These are phyloP conservation scores for Alternaria sp. DNA, from an alignment of 2,329 filamentous ascomycete genomes.

Conservation along the genomic window DNA sequence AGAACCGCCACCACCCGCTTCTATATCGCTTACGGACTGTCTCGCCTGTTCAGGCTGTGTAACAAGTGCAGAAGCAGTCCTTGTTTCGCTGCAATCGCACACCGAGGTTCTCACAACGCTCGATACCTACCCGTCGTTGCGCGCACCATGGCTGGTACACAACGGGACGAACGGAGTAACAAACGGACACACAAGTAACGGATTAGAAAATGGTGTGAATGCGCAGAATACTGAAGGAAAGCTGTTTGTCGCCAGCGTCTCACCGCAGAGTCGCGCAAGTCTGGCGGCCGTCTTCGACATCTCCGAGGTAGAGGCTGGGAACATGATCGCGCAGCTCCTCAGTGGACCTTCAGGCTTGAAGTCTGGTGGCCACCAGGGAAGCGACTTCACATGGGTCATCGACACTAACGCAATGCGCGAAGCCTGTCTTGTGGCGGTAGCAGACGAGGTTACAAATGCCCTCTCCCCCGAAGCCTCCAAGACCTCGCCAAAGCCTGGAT, in stretches of 20 bases:
- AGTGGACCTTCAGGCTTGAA: conserved; percentile 73
- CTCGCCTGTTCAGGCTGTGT: conserved; percentile 97
- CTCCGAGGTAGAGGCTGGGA: conserved; percentile 75
- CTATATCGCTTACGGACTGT: conserved; percentile 96
- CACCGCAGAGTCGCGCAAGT: conserved; percentile 88
- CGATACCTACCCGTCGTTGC: conserved; percentile 66
- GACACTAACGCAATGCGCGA: conserved; percentile 88
- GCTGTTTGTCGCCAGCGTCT: conserved; percentile 90
- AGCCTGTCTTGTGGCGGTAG: conserved; percentile 73
- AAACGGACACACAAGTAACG: conserved; percentile 21
- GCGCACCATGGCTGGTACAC: conserved; percentile 43
- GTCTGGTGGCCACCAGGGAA: conserved; percentile 73
- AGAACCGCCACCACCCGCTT: conserved; percentile 73
- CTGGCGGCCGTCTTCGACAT: conserved; percentile 84
- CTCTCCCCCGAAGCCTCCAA: conserved; percentile 41
- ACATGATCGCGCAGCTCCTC: conserved; percentile 84
- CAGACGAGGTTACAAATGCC: conserved; percentile 57
- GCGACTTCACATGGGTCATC: conserved; percentile 85
- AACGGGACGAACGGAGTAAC: conserved; percentile 37
- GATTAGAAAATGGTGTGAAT: conserved; percentile 23
- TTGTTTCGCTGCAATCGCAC: conserved; percentile 93
- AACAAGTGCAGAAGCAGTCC: conserved; percentile 95
- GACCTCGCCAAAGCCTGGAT: conserved; percentile 33
- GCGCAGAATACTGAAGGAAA: conserved; percentile 62
- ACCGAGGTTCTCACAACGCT: conserved; percentile 86